phyloP scores from a whole-genome alignment of 2,329 filamentous ascomycete genomes.

The Penicillium crustosum region DNA sequence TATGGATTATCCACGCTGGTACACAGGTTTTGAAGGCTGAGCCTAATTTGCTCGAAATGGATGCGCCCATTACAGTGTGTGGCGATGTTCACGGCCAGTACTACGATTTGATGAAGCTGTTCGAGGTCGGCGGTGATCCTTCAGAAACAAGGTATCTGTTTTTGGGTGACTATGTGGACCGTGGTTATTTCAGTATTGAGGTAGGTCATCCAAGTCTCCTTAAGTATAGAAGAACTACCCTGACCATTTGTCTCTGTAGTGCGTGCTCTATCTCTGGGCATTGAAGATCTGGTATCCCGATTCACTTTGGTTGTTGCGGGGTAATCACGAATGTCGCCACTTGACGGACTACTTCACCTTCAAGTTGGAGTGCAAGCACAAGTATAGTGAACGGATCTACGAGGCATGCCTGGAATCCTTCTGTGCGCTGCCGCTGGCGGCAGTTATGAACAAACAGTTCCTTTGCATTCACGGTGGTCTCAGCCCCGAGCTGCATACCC shows the following conservation, averaged over 20 bases:
- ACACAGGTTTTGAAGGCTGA: constrained; percentile 84
- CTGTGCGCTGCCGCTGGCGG: constrained; percentile 87
- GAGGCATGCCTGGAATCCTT: constrained; percentile 99
- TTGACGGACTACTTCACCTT: constrained; percentile 99
- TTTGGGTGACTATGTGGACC: constrained; percentile 94
- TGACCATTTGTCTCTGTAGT: constrained; percentile 49
- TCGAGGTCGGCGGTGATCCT: constrained; percentile 96
- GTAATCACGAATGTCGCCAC: constrained; percentile 98
- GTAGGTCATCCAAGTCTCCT: constrained; percentile 38
- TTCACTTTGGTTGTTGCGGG: constrained; percentile 92
- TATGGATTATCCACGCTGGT: constrained; percentile 89
- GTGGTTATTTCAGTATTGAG: constrained; percentile 98
- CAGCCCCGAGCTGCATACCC: constrained; percentile 90
- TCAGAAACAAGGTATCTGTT: constrained; percentile 96
- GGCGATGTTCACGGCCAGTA: constrained; percentile 99
- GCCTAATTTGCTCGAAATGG: constrained; percentile 97
- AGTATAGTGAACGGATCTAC: constrained; percentile 94
- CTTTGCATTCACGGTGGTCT: constrained; percentile 96
- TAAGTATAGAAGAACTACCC: neutral
- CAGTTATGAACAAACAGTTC: constrained; percentile 99
- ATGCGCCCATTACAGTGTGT: constrained; percentile 97
- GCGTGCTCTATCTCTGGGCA: constrained; percentile 94
- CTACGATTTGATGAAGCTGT: constrained; percentile 99
- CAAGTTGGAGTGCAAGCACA: constrained; percentile 99
- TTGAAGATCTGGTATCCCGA: constrained; percentile 99